Conservation (phyloP, 257 asterid genomes). For the Solanum medicagineum region DNA sequence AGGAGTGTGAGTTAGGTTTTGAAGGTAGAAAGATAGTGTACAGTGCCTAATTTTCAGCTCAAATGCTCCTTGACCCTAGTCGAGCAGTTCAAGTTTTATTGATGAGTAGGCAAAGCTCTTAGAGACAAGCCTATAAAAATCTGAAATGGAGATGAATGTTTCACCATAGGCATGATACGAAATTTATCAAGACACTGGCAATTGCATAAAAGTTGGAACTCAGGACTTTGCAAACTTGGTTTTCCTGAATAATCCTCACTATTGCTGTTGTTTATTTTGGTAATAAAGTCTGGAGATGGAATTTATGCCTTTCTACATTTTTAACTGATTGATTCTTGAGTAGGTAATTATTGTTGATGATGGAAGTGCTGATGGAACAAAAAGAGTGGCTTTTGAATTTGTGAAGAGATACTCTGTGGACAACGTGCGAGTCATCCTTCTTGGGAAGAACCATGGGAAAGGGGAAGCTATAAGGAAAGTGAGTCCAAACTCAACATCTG, state of each 20-base stretch:
- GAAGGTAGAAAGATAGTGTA: not conserved
- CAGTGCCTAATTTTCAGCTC: not conserved
- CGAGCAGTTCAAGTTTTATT: not conserved
- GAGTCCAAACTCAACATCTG: conserved; percentile 31
- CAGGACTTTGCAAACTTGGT: not conserved
- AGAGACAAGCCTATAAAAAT: not conserved
- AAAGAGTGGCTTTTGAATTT: conserved; percentile 73
- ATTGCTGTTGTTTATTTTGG: not conserved
- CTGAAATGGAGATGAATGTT: not conserved
- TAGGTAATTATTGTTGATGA: conserved; percentile 92
- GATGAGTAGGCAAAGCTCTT: not conserved
- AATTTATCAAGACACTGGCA: not conserved
- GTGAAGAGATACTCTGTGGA: conserved; percentile 78
- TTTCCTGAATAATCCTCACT: not conserved
- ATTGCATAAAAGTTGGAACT: not conserved
- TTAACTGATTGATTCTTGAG: conserved; percentile 9
- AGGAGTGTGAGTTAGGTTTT: not conserved
- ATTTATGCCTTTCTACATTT: not conserved
- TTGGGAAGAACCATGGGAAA: conserved; percentile 94
- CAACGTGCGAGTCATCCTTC: conserved; percentile 76
- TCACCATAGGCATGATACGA: not conserved
- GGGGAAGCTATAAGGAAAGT: conserved; percentile 99
- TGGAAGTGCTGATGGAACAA: conserved; percentile 89
- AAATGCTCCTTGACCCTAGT: not conserved
- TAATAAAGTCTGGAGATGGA: not conserved